Evolutionary conservation across 1,284 basidiomycete genomes (phyloP), one percentile per base, ranked within the genome.

Genomic region (Trichosporon inkin): DNA sequence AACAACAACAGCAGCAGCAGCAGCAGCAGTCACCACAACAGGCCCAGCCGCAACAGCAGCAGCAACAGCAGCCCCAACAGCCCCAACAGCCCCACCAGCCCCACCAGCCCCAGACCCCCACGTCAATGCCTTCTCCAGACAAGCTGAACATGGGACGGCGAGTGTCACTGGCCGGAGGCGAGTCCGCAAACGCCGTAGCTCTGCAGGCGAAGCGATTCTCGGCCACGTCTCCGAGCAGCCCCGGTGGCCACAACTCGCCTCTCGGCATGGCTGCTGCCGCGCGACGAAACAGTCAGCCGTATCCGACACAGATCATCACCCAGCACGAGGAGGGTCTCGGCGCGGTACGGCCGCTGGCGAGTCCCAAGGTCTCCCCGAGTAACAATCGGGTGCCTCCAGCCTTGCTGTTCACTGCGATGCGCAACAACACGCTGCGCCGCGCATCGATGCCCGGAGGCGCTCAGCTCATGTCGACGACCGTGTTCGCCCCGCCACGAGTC

Each of bases 401-500:
- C 10, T 61, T 76, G 4, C 65, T 74, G 38, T 64, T 74, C 41
- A 67, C 73, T 0, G 74, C 74, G 0, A 70, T 76, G 60, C 62
- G 72, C n/a, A 76, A 76, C 61, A 76, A 76, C 61, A 56, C 55
- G 4, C 62, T 67, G 13, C 64, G 74, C 28, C 56, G 75, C 36
- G 65, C 74, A 2, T 71, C 69, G 40, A 70, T 77, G 67, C 74
- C 74, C 1, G 69, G 70, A 38, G 65, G 61, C 0, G 65, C 71
- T 3, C 73, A 74, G 62, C 64, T 75, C 20, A 67, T 75, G 34
- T 73, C 73, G 0, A 70, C 71, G 17, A 70, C 66, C 10, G 71
- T 74, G 1, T 75, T 77, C 56, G 74, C 72, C 0, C 75, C 75
- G n/a, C 75, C 75, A 4, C 60, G 75, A 7, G 55, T 56, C 2